phyloP scores from a whole-genome alignment of 192 early-diverging fungal genomes.

The Rhizophlyctis rosea region DNA sequence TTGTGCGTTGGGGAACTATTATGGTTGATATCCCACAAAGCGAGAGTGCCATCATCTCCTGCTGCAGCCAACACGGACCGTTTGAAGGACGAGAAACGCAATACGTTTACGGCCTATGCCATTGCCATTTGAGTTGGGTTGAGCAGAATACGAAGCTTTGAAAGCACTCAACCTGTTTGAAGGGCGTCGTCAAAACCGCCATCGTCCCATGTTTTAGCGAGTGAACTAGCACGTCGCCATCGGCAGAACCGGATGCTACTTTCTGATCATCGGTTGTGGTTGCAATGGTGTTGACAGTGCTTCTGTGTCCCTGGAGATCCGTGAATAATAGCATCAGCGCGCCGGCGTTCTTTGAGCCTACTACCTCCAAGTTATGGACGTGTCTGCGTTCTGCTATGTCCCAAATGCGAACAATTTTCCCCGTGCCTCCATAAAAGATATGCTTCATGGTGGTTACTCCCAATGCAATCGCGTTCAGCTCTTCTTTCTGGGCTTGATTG shows the following conservation, averaged over 20 bases:
- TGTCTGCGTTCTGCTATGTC: conserved; percentile 19
- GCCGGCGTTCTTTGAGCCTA: too few species aligned
- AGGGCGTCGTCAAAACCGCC: conserved; percentile 19
- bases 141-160: not conserved
- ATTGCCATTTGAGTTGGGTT: not conserved
- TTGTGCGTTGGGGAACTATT: conserved; percentile 1
- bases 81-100: conserved; percentile 39
- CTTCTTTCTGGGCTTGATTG: not conserved
- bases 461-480: conserved; percentile 2
- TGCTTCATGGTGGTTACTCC: not conserved
- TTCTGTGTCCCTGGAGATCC: conserved; percentile 16
- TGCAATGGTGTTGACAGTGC: conserved; percentile 9
- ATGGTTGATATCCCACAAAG: conserved; percentile 38
- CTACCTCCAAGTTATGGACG: conserved; percentile 9
- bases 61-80: conserved; percentile 35
- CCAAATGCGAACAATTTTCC: conserved; percentile 18
- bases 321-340: too few species aligned
- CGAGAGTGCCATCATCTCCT: conserved; percentile 37
- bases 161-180: conserved; percentile 25
- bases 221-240: conserved; percentile 25
- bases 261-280: conserved; percentile 31
- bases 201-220: conserved; percentile 35
- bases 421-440: conserved; percentile 22
- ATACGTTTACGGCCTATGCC: conserved; percentile 25
- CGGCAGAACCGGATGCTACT: conserved; percentile 13